Conservation (phyloP, 352 stramenopile species). For the Phytophthora cactorum region DNA sequence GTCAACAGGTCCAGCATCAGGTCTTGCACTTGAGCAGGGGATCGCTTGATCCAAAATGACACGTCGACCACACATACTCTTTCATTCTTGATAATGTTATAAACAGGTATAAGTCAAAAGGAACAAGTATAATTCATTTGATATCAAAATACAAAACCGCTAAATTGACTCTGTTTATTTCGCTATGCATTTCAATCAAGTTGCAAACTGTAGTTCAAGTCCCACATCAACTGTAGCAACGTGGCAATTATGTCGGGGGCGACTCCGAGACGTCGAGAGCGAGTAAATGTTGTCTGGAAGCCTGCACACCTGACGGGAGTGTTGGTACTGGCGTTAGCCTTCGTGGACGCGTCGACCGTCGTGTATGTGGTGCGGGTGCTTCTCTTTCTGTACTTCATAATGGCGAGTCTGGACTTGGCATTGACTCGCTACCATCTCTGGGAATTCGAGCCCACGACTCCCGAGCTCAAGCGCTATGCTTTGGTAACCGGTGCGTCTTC, state of each 20-base stretch:
- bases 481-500: constrained; percentile 79
- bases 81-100: background rate
- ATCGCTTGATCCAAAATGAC: constrained; percentile 26
- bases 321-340: constrained; percentile 57
- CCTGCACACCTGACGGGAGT: constrained; percentile 54
- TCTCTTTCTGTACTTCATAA: constrained; percentile 64
- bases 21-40: constrained; percentile 7
- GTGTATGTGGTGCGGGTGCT: constrained; percentile 46
- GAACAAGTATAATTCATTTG: background rate
- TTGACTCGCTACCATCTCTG: constrained; percentile 75
- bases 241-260: constrained; percentile 14
- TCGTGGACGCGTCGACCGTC: constrained; percentile 44
- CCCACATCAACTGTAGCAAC: background rate
- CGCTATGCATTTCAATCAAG: background rate
- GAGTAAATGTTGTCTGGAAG: constrained; percentile 45
- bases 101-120: background rate
- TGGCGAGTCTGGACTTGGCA: constrained; percentile 61
- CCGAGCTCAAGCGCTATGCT: constrained; percentile 61
- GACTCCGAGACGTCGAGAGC: constrained; percentile 30
- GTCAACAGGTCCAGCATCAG: constrained; percentile 32
- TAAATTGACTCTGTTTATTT: background rate
- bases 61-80: constrained; percentile 12
- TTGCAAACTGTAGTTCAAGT: constrained; percentile 10
- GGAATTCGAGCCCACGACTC: constrained; percentile 56
- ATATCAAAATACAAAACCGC: background rate